Base-by-base conservation (phyloP, 148 eudicot genomes). In the Camellia sinensis region DNA sequence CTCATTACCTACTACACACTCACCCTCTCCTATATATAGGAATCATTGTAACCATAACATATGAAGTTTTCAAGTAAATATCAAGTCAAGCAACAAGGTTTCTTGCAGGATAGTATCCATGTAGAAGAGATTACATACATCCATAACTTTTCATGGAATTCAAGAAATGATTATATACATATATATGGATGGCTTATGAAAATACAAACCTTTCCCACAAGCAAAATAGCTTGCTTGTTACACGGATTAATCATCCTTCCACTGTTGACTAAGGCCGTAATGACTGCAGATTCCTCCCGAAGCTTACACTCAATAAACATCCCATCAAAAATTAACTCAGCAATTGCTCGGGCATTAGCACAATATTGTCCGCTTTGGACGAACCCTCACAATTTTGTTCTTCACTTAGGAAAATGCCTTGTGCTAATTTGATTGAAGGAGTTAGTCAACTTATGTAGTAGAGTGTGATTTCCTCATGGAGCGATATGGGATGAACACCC, bases 211-310 rank as follows among this genome's bases (percentile, higher is more conserved):
- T 77, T 83, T 87, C 82, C 84, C 48, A 82, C 77, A 40, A 53
- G 82, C 69, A 96, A 79, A 67, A 93, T 78, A 65, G 82, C 71
- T 80, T 84, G 87, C 75, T 82, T 82, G 80, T 81, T 91, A n/a
- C 76, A 76, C 6, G 89, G 86, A 88, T 89, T 88, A 76, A 87
- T 71, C 72, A 96, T 80, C 80, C 85, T 85, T 59, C 83, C 88
- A 68, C 89, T 89, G 69, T 83, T 88, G 80, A 96, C 80, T 56
- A 88, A 84, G 9, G 88, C 86, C 13, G 78, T 79, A 80, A 96
- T 79, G n/a, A 78, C 75, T 7, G 90, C 85, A 78, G 92, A 89
- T 77, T 88, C 89, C 80, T 93, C 97, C 95, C 93, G 83, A 40
- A 88, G 82, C 85, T 90, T 90, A 77, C 91, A 86, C 81, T 91